These are phyloP conservation scores for Aphelidium insulamus DNA, from an alignment of 371 early-diverging fungal genomes.

Conservation along the genomic window DNA sequence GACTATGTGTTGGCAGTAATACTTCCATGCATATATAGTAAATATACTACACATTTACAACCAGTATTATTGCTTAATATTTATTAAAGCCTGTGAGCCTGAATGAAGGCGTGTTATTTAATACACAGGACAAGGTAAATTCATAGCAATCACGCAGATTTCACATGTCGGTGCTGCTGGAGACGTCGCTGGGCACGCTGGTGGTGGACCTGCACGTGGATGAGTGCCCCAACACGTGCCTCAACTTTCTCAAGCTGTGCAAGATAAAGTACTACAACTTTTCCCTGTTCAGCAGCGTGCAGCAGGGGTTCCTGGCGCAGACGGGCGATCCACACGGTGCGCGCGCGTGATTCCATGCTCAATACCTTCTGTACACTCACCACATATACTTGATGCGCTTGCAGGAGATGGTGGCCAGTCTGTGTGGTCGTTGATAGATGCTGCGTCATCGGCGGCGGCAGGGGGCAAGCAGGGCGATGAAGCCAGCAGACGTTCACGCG, in stretches of 20 bases:
- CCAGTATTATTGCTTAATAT: too few species aligned
- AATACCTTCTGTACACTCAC: too few species aligned
- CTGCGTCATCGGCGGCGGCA: slow-evolving; percentile 27
- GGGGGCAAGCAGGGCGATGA: slow-evolving; percentile 8
- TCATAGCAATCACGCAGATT: too few species aligned
- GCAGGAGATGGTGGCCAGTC: slow-evolving; percentile 62
- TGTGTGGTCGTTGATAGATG: too few species aligned
- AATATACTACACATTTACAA: too few species aligned
- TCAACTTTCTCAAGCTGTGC: slow-evolving; percentile 83
- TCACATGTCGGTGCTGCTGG: slow-evolving; percentile 48
- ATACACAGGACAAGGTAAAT: too few species aligned
- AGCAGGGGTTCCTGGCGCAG: slow-evolving; percentile 68
- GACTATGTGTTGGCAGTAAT: too few species aligned
- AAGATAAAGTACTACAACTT: slow-evolving; percentile 86
- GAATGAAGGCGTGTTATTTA: too few species aligned
- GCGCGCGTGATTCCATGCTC: too few species aligned
- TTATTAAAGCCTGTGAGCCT: too few species aligned
- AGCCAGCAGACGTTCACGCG: slow-evolving; percentile 7
- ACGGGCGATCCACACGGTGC: slow-evolving; percentile 67
- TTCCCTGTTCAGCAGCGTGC: slow-evolving; percentile 59
- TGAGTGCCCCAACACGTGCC: slow-evolving; percentile 44
- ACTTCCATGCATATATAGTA: too few species aligned
- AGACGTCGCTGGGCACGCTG: slow-evolving; percentile 81
- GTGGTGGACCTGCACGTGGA: slow-evolving; percentile 73
- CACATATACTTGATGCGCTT: too few species aligned